Conservation (phyloP, 257 asterid species). For the Petunia secreta region DNA sequence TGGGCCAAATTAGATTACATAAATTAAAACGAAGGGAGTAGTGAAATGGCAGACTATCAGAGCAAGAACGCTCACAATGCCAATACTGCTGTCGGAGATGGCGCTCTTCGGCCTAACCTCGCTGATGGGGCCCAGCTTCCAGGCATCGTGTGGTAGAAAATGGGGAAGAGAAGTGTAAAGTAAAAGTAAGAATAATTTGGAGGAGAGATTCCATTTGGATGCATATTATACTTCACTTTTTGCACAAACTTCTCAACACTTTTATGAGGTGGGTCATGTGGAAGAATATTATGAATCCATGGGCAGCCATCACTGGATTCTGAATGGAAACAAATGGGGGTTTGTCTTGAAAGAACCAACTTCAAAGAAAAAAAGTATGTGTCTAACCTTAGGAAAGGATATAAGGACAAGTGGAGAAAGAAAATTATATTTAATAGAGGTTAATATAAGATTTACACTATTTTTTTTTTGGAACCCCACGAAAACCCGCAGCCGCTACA, state of each 20-base stretch:
- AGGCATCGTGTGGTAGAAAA: not conserved
- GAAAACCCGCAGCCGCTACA: too few species aligned
- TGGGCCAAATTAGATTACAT: too few species aligned
- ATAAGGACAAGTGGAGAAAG: not conserved
- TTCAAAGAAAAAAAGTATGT: not conserved
- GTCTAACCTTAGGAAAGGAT: not conserved
- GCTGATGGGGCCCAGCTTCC: too few species aligned
- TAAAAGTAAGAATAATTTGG: slow-evolving; percentile 33
- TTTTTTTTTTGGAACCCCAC: too few species aligned
- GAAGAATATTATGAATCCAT: slow-evolving; percentile 31
- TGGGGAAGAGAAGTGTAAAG: slow-evolving; percentile 23
- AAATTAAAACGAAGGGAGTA: too few species aligned
- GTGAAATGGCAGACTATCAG: too few species aligned
- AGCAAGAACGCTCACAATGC: too few species aligned
- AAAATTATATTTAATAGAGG: not conserved
- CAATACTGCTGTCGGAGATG: too few species aligned
- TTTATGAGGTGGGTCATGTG: slow-evolving; percentile 22
- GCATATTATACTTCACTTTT: slow-evolving; percentile 7
- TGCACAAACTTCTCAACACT: not conserved
- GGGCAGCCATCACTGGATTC: not conserved
- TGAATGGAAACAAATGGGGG: not conserved
- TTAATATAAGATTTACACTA: too few species aligned
- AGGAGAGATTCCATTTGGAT: slow-evolving; percentile 35
- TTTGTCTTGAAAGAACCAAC: not conserved
- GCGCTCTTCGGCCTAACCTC: too few species aligned